Base-by-base conservation (phyloP, 164 flowering plant genomes). In the Nelumbo lutea region DNA sequence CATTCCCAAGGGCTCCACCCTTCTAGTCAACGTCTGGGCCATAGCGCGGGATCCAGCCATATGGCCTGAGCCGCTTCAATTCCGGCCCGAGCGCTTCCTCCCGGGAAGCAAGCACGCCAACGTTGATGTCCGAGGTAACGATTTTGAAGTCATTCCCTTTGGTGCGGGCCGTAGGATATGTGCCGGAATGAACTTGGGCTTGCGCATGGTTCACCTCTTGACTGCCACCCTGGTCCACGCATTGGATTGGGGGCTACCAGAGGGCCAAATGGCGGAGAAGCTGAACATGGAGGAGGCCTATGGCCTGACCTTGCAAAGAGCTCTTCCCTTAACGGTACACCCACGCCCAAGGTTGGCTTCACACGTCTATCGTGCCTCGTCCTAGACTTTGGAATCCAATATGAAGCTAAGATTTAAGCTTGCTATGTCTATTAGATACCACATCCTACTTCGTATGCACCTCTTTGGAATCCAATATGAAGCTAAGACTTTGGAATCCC, bases 121-220 rank as follows among this genome's bases (percentile, higher is more conserved):
- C 27, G 83, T 79, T 2, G 97, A 91, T 59, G 79, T 90, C 2
- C 79, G 67, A 38, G 97, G 98, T 2, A 86, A 75, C 68, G 90
- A 91, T 65, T 91, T 87, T 43, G 95, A 88, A 73, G 73, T 88
- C 47, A 89, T 91, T 47, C 97, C 97, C 0, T 91, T 93, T 43
- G 98, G 98, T 0, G 90, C 96, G 0, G 98, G 98, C 1, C 84
- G 98, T 1, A 82, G 98, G 63, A 88, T 90, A 3, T 94, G 98
- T 57, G 90, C 87, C 0, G 97, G 97, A 7, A 73, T 91, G 84
- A 86, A 80, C 68, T 52, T 91, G 58, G 98, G 97, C 42, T 9
- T 91, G 11, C 76, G 88, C 0, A 86, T 86, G 91, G 95, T 94
- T 11, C 84, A 82, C 42, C 66, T 91, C 27, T 40, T 86, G n/a